Percentiles rank a stretch among this genome's conserved stretches.
Conservation (phyloP, 192 early-diverging fungal genomes). For the Coemansia sp. region DNA sequence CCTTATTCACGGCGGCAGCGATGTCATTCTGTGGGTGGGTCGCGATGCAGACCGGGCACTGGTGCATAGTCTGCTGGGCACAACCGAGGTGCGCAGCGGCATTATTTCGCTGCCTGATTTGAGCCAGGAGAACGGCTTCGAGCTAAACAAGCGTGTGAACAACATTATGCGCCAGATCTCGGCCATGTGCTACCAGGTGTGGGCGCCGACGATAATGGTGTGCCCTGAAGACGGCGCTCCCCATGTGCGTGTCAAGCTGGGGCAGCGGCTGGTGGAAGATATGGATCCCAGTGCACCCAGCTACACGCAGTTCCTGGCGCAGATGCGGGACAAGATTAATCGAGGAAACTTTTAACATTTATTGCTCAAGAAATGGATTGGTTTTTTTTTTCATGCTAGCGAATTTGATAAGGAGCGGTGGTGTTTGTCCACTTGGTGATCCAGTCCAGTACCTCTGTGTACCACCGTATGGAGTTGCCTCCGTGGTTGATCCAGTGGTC, state of each 20-base stretch:
- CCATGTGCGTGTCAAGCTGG: slow-evolving; percentile 75
- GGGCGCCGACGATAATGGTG: slow-evolving; percentile 74
- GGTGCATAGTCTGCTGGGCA: slow-evolving; percentile 66
- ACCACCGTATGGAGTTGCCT: slow-evolving; percentile 71
- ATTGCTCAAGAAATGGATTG: not conserved
- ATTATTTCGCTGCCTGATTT: slow-evolving; percentile 74
- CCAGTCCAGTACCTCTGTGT: slow-evolving; percentile 68
- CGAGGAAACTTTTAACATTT: slow-evolving; percentile 46
- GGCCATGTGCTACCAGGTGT: slow-evolving; percentile 64
- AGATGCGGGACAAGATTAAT: slow-evolving; percentile 71
- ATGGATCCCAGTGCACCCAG: slow-evolving; percentile 75
- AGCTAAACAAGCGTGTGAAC: slow-evolving; percentile 69
- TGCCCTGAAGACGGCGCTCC: slow-evolving; percentile 93
- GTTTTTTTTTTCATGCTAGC: not conserved
- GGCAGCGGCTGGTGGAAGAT: slow-evolving; percentile 90
- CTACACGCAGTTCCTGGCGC: slow-evolving; percentile 72
- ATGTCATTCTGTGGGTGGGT: slow-evolving; percentile 89
- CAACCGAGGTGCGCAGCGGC: slow-evolving; percentile 48
- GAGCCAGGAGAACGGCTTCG: slow-evolving; percentile 69
- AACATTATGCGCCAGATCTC: slow-evolving; percentile 74
- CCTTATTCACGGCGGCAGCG: slow-evolving; percentile 78
- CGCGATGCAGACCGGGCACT: slow-evolving; percentile 74
- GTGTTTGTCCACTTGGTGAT: slow-evolving; percentile 45
- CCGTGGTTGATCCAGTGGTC: slow-evolving; percentile 70
- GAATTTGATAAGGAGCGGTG: slow-evolving; percentile 30